Conservation (phyloP, 2,329 filamentous ascomycete species). For the Cladosporium sp. region DNA sequence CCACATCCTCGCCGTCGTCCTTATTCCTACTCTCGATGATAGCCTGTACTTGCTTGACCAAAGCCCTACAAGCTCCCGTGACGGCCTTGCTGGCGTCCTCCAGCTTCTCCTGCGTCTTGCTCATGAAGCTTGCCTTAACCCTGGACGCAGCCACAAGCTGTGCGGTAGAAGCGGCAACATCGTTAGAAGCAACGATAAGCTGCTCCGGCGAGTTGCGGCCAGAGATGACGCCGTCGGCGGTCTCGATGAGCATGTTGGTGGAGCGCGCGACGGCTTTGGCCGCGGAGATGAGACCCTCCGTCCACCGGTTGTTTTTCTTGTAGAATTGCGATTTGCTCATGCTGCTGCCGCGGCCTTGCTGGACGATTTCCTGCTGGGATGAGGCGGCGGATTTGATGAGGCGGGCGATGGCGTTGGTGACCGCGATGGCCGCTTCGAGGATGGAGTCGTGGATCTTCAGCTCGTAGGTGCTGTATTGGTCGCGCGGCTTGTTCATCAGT, state of each 20-base stretch:
- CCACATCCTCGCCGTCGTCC: slow-evolving; percentile 73
- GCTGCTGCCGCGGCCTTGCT: slow-evolving; percentile 76
- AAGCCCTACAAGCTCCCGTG: slow-evolving; percentile 75
- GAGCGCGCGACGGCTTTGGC: slow-evolving; percentile 93
- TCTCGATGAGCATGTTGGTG: slow-evolving; percentile 96
- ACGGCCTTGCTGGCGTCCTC: slow-evolving; percentile 93
- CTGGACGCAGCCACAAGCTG: slow-evolving; percentile 93
- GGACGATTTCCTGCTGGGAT: slow-evolving; percentile 94
- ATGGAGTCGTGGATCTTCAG: slow-evolving; percentile 95
- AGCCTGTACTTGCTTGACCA: slow-evolving; percentile 89
- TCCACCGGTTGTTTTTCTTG: slow-evolving; percentile 99
- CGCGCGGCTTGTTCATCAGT: slow-evolving; percentile 89
- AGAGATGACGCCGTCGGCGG: slow-evolving; percentile 89
- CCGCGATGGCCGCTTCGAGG: slow-evolving; percentile 84
- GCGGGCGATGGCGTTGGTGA: slow-evolving; percentile 89
- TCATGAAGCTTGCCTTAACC: slow-evolving; percentile 98
- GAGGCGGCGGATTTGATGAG: slow-evolving; percentile 92
- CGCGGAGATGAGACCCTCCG: slow-evolving; percentile 92
- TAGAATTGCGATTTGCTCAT: slow-evolving; percentile 86
- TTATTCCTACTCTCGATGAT: slow-evolving; percentile 86
- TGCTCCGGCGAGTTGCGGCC: slow-evolving; percentile 92
- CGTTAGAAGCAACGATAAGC: slow-evolving; percentile 95
- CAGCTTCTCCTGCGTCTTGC: slow-evolving; percentile 87
- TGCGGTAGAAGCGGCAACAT: slow-evolving; percentile 92
- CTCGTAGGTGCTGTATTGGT: slow-evolving; percentile 94